Percentiles rank a stretch among this genome's conserved stretches.
These are phyloP conservation scores for Desmodesmus armatus DNA, from an alignment of 139 green algal genomes.

Conservation along the genomic window DNA sequence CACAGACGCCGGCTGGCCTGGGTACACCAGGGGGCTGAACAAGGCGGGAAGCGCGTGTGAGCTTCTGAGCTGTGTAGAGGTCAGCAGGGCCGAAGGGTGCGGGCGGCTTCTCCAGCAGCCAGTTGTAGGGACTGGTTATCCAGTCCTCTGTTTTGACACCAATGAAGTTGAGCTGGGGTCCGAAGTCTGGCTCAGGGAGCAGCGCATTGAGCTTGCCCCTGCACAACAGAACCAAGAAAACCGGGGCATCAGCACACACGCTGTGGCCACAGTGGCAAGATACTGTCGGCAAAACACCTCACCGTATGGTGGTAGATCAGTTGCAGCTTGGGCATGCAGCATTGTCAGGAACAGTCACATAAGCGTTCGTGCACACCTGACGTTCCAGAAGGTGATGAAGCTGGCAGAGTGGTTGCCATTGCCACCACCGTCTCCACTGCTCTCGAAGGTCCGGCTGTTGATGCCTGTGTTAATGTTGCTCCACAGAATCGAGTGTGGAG, in stretches of 20 bases:
- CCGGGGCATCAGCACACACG: not conserved
- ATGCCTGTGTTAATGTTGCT: slow-evolving; percentile 45
- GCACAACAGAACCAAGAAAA: not conserved
- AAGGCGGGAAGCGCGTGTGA: slow-evolving; percentile 4
- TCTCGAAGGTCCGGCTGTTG: slow-evolving; percentile 32
- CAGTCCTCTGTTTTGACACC: slow-evolving; percentile 41
- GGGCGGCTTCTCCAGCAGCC: slow-evolving; percentile 34
- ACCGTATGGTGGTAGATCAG: too few species aligned
- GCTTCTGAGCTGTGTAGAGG: slow-evolving; percentile 23
- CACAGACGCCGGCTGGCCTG: slow-evolving; percentile 1
- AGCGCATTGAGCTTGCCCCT: slow-evolving; percentile 43
- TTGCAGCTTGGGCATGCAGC: too few species aligned
- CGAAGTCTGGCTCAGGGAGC: slow-evolving; percentile 25
- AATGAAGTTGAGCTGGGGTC: slow-evolving; percentile 38
- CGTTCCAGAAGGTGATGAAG: slow-evolving; percentile 45
- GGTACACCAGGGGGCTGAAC: not conserved
- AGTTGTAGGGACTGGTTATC: not conserved
- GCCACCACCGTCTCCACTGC: not conserved
- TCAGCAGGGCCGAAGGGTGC: slow-evolving; percentile 1
- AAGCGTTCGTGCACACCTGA: slow-evolving; percentile 20
- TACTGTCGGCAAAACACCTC: too few species aligned
- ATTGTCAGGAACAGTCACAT: not conserved
- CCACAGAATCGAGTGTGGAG: slow-evolving; percentile 29
- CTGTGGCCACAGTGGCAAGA: too few species aligned
- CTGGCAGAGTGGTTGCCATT: slow-evolving; percentile 43